phyloP scores from a whole-genome alignment of 768 basidiomycete genomes.

The Leccinum subgranulosum region DNA sequence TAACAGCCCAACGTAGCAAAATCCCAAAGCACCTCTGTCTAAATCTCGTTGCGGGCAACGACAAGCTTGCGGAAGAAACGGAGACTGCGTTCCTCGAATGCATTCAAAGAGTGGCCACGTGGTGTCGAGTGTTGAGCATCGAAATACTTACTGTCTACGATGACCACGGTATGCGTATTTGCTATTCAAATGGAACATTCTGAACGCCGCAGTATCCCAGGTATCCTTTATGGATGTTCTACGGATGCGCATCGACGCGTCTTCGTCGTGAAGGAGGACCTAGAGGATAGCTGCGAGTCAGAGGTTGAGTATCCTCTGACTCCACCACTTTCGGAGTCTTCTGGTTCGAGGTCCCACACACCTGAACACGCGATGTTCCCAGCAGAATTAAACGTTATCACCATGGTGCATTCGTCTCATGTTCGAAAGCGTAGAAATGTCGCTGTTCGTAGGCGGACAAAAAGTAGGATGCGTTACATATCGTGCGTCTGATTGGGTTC shows the following conservation, averaged over 20 bases:
- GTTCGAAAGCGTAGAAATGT: constrained; percentile 24
- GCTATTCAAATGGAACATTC: neutral
- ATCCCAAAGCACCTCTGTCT: constrained; percentile 67
- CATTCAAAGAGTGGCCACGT: constrained; percentile 49
- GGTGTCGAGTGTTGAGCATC: constrained; percentile 65
- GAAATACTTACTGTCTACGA: constrained; percentile 70
- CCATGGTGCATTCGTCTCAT: constrained; percentile 15
- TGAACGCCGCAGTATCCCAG: constrained; percentile 27
- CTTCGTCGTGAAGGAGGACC: constrained; percentile 21
- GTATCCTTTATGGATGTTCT: constrained; percentile 38
- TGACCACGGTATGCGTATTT: constrained; percentile 50
- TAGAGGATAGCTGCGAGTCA: constrained; percentile 41
- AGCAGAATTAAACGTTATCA: constrained; percentile 16
- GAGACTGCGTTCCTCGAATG: constrained; percentile 49
- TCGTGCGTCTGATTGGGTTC: neutral
- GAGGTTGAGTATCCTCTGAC: constrained; percentile 71
- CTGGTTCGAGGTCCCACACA: constrained; percentile 61
- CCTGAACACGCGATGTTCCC: constrained; percentile 35
- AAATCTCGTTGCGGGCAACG: constrained; percentile 49
- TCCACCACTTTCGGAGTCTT: constrained; percentile 73
- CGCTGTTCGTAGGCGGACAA: constrained; percentile 22
- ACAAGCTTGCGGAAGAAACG: constrained; percentile 32
- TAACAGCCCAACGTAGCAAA: constrained; percentile 51
- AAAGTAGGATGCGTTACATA: constrained; percentile 21
- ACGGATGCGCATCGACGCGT: constrained; percentile 42